phyloP scores from a whole-genome alignment of 345 rosid species.

The Lepidium didymum region DNA sequence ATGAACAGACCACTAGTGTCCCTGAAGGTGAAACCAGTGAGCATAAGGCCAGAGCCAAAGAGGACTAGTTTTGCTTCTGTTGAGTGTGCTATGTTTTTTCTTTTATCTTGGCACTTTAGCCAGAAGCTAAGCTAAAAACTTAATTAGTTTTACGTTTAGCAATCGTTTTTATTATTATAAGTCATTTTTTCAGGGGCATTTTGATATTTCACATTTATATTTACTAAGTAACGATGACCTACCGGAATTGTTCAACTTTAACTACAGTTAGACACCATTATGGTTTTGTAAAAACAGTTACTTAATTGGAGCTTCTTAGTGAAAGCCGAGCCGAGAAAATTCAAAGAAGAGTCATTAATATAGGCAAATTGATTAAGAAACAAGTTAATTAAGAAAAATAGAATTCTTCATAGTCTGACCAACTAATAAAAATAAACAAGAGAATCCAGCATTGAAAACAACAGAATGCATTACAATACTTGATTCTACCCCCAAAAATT shows the following conservation, averaged over 20 bases:
- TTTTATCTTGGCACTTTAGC: background rate
- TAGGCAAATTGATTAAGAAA: background rate
- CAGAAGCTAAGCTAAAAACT: background rate
- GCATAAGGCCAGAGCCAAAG: conserved; percentile 46
- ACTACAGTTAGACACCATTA: too few relatives aligned
- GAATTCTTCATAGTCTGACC: background rate
- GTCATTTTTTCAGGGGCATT: background rate
- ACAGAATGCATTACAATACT: background rate
- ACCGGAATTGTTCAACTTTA: too few relatives aligned
- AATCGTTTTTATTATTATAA: background rate
- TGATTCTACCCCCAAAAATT: conserved; percentile 3
- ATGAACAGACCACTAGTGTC: conserved; percentile 26
- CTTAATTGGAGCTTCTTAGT: too few relatives aligned
- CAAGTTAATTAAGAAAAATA: background rate
- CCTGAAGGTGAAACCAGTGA: conserved; percentile 37
- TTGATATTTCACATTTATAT: background rate
- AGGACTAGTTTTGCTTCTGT: conserved; percentile 41
- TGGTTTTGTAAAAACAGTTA: too few relatives aligned
- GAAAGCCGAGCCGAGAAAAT: too few relatives aligned
- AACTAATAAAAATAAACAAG: background rate
- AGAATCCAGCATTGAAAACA: background rate
- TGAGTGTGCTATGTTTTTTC: conserved; percentile 9
- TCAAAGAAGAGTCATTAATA: too few relatives aligned
- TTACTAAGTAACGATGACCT: too few relatives aligned
- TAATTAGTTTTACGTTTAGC: background rate